These are phyloP conservation scores for Cicer yamashitae DNA, from an alignment of 306 rosid genomes.

Conservation along the genomic window DNA sequence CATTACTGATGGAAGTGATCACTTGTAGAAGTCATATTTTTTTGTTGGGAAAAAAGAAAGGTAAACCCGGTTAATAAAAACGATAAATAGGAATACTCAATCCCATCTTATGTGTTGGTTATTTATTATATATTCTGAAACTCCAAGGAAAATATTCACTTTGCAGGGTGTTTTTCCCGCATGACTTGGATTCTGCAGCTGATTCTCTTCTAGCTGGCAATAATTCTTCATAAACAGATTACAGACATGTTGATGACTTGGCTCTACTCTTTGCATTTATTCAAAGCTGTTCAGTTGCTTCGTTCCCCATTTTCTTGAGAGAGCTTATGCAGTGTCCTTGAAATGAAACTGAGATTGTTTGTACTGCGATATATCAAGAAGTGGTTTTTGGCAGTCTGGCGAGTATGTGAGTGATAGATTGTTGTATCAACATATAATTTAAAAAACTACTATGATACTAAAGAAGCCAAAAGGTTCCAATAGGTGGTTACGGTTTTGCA, in stretches of 20 bases:
- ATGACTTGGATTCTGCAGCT: conserved; percentile 87
- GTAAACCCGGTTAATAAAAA: background rate
- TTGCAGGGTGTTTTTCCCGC: conserved; percentile 91
- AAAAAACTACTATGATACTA: background rate
- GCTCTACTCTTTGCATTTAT: conserved; percentile 14
- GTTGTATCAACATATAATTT: conserved; percentile 17
- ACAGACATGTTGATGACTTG: background rate
- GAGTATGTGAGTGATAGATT: conserved; percentile 17
- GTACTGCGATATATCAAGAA: conserved; percentile 10
- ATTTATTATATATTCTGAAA: conserved; percentile 2
- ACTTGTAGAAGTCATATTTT: conserved; percentile 22
- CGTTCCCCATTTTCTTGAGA: conserved; percentile 28
- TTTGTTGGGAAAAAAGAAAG: background rate
- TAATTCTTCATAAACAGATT: conserved; percentile 42
- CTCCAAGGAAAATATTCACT: conserved; percentile 27
- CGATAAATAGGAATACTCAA: background rate
- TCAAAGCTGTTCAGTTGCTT: conserved; percentile 28
- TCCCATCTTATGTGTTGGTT: conserved; percentile 4
- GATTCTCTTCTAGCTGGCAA: conserved; percentile 71
- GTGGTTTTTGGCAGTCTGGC: background rate
- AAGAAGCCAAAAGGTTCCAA: conserved; percentile 4
- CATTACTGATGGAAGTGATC: conserved; percentile 34
- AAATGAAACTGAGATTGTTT: conserved; percentile 29
- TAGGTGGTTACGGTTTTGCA: background rate
- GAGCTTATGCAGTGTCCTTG: conserved; percentile 5